Conservation (phyloP, 176 grass and related monocot genomes). For the Guadua angustifolia region DNA sequence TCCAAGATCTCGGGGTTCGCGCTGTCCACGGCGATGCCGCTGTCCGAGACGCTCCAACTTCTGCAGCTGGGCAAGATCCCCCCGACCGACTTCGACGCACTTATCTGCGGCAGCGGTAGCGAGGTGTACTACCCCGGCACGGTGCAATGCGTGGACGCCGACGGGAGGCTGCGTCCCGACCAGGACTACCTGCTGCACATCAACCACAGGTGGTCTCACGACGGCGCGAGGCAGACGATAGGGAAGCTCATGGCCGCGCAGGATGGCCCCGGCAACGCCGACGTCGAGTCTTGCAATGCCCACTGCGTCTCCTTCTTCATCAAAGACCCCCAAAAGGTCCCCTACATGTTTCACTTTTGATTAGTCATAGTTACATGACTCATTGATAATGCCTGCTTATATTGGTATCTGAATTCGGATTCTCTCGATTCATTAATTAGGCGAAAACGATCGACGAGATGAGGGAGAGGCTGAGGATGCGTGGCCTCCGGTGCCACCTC, state of each 20-base stretch:
- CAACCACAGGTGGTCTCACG: conserved; percentile 85
- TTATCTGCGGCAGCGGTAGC: conserved; percentile 86
- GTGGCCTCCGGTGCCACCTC: conserved; percentile 83
- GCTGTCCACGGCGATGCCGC: conserved; percentile 87
- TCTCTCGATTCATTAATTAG: conserved; percentile 44
- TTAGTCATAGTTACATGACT: not conserved
- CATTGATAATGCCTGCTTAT: not conserved
- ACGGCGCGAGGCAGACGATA: conserved; percentile 68
- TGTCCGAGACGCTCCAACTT: conserved; percentile 66
- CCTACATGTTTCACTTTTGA: not conserved
- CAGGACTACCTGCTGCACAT: conserved; percentile 90
- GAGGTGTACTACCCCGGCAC: conserved; percentile 96
- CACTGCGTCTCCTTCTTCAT: conserved; percentile 84
- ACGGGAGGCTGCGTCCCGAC: conserved; percentile 77
- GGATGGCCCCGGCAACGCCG: conserved; percentile 29
- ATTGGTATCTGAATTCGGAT: conserved; percentile 21
- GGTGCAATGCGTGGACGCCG: conserved; percentile 59
- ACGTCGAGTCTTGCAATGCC: conserved; percentile 68
- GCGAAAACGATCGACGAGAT: conserved; percentile 69
- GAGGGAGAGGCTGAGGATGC: conserved; percentile 83
- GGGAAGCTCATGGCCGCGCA: conserved; percentile 64
- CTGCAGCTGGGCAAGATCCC: conserved; percentile 68
- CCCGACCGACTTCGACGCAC: conserved; percentile 79
- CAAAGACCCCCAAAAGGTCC: conserved; percentile 73
- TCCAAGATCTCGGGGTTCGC: conserved; percentile 91